Evolutionary conservation across 345 rosid species (phyloP).

Genomic region (Pistacia atlantica): DNA sequence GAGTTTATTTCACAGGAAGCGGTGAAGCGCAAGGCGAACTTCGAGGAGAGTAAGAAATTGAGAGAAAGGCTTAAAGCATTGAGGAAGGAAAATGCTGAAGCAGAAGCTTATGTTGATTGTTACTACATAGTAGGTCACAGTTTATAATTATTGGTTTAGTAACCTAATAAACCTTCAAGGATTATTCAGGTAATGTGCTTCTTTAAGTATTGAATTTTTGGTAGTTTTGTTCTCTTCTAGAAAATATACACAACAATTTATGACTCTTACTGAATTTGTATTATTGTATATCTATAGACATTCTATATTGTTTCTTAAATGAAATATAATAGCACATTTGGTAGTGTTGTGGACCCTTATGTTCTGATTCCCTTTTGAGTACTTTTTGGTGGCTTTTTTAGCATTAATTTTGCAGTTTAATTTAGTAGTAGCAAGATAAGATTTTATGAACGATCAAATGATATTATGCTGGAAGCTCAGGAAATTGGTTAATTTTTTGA

Average conservation of each 20-base stretch:
- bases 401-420: neutral
- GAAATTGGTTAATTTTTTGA: too few relatives aligned
- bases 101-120: conserved; percentile 11
- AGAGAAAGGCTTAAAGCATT: conserved; percentile 54
- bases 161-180: neutral
- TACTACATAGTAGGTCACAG: neutral
- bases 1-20: conserved; percentile 62
- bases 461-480: too few relatives aligned
- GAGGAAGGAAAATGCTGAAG: conserved; percentile 49
- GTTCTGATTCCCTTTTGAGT: neutral
- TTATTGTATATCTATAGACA: neutral
- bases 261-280: too few relatives aligned
- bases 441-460: too few relatives aligned
- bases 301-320: neutral
- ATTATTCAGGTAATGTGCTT: neutral
- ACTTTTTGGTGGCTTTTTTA: neutral
- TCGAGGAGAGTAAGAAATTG: conserved; percentile 62
- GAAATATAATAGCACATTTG: neutral
- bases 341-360: neutral
- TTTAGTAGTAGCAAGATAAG: too few relatives aligned
- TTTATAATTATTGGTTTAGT: neutral
- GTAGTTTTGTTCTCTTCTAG: neutral
- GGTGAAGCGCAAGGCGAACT: conserved; percentile 83
- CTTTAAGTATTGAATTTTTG: neutral
- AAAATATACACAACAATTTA: neutral